A percentile compares a stretch with the other conserved stretches of the same genome.
These are phyloP conservation scores for Gelatoporia subvermispora DNA, from an alignment of 768 basidiomycete species.

Conservation along the genomic window DNA sequence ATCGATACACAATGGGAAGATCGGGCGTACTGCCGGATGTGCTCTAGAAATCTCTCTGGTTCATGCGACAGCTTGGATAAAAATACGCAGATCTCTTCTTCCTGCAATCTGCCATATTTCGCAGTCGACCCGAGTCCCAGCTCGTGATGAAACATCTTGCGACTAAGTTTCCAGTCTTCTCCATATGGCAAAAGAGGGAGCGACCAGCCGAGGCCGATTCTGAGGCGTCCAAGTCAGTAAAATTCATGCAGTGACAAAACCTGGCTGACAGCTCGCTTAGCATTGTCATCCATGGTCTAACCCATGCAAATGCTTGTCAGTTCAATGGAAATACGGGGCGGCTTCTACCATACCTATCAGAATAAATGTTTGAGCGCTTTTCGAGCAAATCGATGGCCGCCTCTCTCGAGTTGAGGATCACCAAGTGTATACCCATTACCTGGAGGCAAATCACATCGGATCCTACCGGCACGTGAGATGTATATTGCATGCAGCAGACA, in stretches of 20 bases:
- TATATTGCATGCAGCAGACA: too few relatives aligned
- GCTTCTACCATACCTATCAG: slow-evolving; percentile 18
- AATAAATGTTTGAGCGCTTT: slow-evolving; percentile 25
- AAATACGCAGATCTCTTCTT: slow-evolving; percentile 39
- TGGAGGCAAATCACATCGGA: slow-evolving; percentile 21
- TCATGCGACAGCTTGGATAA: slow-evolving; percentile 34
- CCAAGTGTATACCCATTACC: slow-evolving; percentile 17
- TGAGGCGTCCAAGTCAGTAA: slow-evolving; percentile 9
- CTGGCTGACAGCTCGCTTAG: too few relatives aligned
- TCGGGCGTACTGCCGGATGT: slow-evolving; percentile 35
- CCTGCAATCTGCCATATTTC: slow-evolving; percentile 1
- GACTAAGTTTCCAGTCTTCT: slow-evolving; percentile 37
- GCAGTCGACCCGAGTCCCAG: slow-evolving; percentile 26
- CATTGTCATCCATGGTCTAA: too few relatives aligned
- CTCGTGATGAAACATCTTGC: slow-evolving; percentile 37
- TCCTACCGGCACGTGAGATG: too few relatives aligned
- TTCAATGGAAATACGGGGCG: too few relatives aligned
- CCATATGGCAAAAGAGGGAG: slow-evolving; percentile 38
- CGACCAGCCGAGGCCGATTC: slow-evolving; percentile 39
- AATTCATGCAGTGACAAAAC: too few relatives aligned
- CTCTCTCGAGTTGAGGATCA: slow-evolving; percentile 26
- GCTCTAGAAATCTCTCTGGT: slow-evolving; percentile 31
- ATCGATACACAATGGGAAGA: not conserved
- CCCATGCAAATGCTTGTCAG: too few relatives aligned
- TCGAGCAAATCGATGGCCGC: slow-evolving; percentile 27